Percentiles rank a stretch among this genome's conserved stretches.
Conservation (phyloP, 2,329 filamentous ascomycete genomes). For the Penicillium concentricum region DNA sequence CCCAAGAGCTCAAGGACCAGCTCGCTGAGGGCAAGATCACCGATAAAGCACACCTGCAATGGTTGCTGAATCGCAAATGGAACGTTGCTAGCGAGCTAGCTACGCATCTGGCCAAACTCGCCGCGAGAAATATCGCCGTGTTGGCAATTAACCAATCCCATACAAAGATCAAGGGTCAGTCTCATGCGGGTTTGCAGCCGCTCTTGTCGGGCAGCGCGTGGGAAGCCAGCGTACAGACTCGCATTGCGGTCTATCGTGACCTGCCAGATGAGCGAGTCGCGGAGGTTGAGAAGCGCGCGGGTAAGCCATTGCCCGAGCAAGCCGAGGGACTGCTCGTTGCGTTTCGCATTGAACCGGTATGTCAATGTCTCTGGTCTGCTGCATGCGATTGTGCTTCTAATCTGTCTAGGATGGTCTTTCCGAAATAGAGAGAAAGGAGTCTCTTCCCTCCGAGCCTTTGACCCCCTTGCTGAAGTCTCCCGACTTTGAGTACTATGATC, state of each 20-base stretch:
- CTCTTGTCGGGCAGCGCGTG: conserved; percentile 73
- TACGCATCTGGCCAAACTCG: conserved; percentile 64
- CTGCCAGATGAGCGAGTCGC: conserved; percentile 59
- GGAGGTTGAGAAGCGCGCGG: conserved; percentile 65
- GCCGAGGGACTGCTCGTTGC: conserved; percentile 34
- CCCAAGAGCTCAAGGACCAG: conserved; percentile 37
- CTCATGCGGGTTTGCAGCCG: conserved; percentile 68
- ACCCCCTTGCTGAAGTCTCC: not conserved
- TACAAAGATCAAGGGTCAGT: conserved; percentile 71
- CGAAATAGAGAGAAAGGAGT: not conserved
- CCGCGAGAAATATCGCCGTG: conserved; percentile 70
- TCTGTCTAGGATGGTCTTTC: conserved; percentile 14
- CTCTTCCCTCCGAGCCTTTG: not conserved
- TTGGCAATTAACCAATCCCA: conserved; percentile 76
- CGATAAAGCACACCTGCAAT: conserved; percentile 43
- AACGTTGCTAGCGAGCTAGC: conserved; percentile 67
- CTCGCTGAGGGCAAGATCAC: conserved; percentile 31
- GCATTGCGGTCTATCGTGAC: conserved; percentile 77
- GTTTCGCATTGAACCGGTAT: conserved; percentile 42
- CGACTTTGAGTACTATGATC: conserved; percentile 10
- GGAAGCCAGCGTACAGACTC: conserved; percentile 73
- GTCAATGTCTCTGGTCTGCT: conserved; percentile 3
- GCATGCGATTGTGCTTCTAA: not conserved
- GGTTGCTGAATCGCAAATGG: conserved; percentile 44
- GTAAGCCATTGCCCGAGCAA: conserved; percentile 41